phyloP scores from a whole-genome alignment of 2,329 filamentous ascomycete genomes.

The Pseudopyricularia cyperi region DNA sequence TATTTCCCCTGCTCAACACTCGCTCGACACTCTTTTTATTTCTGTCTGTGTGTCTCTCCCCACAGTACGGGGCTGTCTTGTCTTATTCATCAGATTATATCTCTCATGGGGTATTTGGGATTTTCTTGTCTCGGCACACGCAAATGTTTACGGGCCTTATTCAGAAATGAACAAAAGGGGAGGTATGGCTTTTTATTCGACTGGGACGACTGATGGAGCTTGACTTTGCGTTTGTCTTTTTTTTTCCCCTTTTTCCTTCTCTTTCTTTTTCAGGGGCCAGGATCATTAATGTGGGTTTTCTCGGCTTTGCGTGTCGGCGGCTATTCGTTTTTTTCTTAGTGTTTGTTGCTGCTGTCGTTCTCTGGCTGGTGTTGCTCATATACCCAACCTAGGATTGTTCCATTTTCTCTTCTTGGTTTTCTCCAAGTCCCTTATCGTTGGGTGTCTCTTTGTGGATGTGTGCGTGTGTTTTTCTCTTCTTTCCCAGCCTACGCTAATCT shows the following conservation, averaged over 20 bases:
- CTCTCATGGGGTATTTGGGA: slow-evolving; percentile 13
- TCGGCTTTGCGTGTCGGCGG: not conserved
- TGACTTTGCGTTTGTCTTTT: slow-evolving; percentile 6
- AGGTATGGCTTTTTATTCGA: not conserved
- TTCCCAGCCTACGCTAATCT: not conserved
- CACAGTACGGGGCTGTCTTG: slow-evolving; percentile 6
- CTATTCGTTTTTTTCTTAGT: not conserved
- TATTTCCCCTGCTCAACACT: slow-evolving; percentile 7
- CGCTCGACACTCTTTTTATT: slow-evolving; percentile 4
- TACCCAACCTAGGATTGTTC: not conserved
- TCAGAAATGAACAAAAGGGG: not conserved
- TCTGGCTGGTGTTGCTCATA: not conserved
- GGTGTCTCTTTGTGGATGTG: too few species aligned
- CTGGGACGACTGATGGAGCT: not conserved
- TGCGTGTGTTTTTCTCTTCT: not conserved
- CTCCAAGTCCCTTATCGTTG: not conserved
- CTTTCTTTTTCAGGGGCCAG: too few species aligned
- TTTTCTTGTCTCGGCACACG: not conserved
- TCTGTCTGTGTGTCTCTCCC: slow-evolving; percentile 3
- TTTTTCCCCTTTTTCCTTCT: slow-evolving; percentile 3
- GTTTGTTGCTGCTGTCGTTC: not conserved
- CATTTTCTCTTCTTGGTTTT: not conserved
- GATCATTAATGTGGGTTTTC: too few species aligned
- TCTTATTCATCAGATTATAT: slow-evolving; percentile 13
- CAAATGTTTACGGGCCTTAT: not conserved